Evolutionary conservation across 768 basidiomycete species (phyloP).

Genomic region (Trametes sanguinea): DNA sequence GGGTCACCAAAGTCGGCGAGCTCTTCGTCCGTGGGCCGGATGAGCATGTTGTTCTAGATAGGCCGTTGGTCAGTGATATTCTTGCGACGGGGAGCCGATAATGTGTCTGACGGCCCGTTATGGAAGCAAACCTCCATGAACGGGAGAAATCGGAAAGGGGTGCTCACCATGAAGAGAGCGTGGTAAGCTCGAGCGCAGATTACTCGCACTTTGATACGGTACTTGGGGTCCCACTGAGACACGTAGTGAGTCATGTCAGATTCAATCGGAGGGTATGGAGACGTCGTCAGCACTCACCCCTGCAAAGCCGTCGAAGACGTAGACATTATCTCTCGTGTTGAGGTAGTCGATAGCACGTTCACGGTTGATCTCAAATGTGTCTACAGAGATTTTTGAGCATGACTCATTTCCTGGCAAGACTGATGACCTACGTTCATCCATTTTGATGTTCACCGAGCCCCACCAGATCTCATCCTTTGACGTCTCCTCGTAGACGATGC

Average conservation of each 20-base stretch:
- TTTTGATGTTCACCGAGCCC: slow-evolving; percentile 99
- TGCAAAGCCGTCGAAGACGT: slow-evolving; percentile 95
- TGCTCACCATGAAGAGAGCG: slow-evolving; percentile 93
- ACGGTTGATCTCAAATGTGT: slow-evolving; percentile 99
- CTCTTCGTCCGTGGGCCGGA: slow-evolving; percentile 95
- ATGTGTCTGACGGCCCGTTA: slow-evolving; percentile 6
- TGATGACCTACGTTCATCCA: slow-evolving; percentile 81
- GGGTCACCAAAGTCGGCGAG: slow-evolving; percentile 94
- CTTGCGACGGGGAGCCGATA: slow-evolving; percentile 11
- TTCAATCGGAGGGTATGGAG: not conserved
- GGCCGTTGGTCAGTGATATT: slow-evolving; percentile 15
- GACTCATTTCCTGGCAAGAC: too few relatives aligned
- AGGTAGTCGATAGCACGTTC: slow-evolving; percentile 99
- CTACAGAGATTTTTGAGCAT: slow-evolving; percentile 41
- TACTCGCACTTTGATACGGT: slow-evolving; percentile 99
- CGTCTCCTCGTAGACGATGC: slow-evolving; percentile 96
- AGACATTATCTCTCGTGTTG: slow-evolving; percentile 97
- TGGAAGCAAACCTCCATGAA: slow-evolving; percentile 4
- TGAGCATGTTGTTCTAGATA: slow-evolving; percentile 95
- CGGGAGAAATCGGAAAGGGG: slow-evolving; percentile 16
- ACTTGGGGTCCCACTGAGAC: slow-evolving; percentile 91
- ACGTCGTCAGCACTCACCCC: slow-evolving; percentile 54
- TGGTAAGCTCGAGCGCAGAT: slow-evolving; percentile 99
- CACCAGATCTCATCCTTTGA: slow-evolving; percentile 99
- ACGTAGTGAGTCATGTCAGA: not conserved